These are phyloP conservation scores for Colletotrichum shisoi DNA, from an alignment of 2,329 filamentous ascomycete genomes.

Conservation along the genomic window DNA sequence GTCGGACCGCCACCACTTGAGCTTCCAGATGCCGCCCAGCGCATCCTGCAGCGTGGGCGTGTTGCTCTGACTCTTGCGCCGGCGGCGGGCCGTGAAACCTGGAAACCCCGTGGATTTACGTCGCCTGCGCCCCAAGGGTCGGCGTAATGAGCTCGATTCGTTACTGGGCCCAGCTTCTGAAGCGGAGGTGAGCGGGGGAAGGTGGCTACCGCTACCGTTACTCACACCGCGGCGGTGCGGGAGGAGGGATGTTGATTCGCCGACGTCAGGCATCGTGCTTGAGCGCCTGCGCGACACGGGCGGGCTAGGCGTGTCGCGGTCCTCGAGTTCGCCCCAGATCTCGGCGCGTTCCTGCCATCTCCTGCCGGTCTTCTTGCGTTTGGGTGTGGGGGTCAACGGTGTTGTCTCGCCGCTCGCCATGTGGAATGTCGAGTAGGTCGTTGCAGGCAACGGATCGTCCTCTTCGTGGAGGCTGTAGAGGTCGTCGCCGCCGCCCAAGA, in stretches of 20 bases:
- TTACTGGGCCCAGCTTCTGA: conserved; percentile 41
- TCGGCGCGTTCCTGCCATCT: conserved; percentile 74
- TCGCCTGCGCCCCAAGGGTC: conserved; percentile 53
- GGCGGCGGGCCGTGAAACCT: conserved; percentile 64
- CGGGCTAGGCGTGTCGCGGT: conserved; percentile 64
- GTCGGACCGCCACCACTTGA: conserved; percentile 61
- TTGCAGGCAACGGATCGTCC: conserved; percentile 48
- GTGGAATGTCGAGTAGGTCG: conserved; percentile 60
- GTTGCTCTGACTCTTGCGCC: conserved; percentile 50
- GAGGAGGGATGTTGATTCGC: conserved; percentile 54
- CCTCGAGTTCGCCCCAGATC: conserved; percentile 89
- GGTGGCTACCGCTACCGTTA: conserved; percentile 42
- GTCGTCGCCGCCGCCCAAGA: conserved; percentile 59
- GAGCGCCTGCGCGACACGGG: conserved; percentile 56
- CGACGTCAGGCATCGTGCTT: conserved; percentile 56
- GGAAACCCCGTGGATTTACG: conserved; percentile 69
- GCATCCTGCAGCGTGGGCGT: conserved; percentile 58
- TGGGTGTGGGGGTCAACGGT: conserved; percentile 51
- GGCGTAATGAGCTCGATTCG: conserved; percentile 37
- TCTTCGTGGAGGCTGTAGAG: conserved; percentile 55
- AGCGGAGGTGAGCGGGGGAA: conserved; percentile 37
- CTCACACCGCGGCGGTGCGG: conserved; percentile 29
- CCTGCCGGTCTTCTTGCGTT: conserved; percentile 57
- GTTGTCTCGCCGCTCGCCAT: conserved; percentile 51
- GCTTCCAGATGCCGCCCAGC: conserved; percentile 60